Evolutionary conservation across 177 flowering plant species (phyloP).

Genomic region (Vitis hybrid): DNA sequence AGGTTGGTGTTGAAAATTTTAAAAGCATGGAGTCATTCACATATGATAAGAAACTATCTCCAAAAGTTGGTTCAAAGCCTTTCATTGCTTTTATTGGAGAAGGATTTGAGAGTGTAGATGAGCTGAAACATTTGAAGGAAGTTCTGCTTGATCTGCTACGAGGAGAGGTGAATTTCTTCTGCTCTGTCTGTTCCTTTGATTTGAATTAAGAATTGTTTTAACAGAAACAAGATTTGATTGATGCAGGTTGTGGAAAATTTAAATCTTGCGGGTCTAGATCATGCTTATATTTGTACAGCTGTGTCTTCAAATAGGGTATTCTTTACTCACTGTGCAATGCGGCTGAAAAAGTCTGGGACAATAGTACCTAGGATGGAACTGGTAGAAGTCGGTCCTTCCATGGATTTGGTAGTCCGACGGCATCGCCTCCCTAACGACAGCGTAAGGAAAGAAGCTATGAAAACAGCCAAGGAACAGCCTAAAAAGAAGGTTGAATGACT

Average conservation of each 20-base stretch:
- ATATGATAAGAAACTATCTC: conserved; percentile 78
- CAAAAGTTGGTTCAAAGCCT: conserved; percentile 75
- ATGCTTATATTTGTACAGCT: conserved; percentile 73
- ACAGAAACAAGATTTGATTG: background rate
- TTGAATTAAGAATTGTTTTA: background rate
- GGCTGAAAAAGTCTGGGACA: conserved; percentile 85
- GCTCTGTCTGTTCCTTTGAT: background rate
- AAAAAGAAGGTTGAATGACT: conserved; percentile 70
- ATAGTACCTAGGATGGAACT: conserved; percentile 83
- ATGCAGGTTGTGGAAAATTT: conserved; percentile 77
- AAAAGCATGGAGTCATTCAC: conserved; percentile 59
- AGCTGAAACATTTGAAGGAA: conserved; percentile 92
- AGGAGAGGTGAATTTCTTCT: conserved; percentile 63
- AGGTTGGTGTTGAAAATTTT: conserved; percentile 90
- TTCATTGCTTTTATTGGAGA: conserved; percentile 85
- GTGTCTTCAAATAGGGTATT: conserved; percentile 63
- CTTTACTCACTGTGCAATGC: conserved; percentile 80
- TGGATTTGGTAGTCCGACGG: conserved; percentile 86
- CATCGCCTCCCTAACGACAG: conserved; percentile 83
- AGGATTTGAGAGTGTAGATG: conserved; percentile 79
- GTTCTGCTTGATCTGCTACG: conserved; percentile 77
- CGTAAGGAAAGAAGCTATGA: conserved; percentile 78
- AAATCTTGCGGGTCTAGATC: conserved; percentile 86
- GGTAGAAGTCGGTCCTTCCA: conserved; percentile 94
- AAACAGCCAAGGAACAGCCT: conserved; percentile 47